Evolutionary conservation across 108 stramenopile species (phyloP).

Genomic region (Skeletonema tropicum): DNA sequence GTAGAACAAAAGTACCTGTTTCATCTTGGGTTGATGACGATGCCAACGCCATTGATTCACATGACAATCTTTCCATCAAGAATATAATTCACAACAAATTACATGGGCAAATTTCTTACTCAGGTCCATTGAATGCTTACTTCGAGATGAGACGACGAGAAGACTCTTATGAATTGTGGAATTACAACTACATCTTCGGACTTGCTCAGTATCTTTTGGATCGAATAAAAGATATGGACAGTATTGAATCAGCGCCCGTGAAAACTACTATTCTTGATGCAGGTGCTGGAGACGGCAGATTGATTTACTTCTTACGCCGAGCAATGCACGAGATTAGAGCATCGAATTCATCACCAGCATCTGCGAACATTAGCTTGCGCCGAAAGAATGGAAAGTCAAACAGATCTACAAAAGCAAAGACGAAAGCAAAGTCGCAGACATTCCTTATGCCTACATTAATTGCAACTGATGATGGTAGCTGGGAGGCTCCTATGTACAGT

Average conservation of each 20-base stretch:
- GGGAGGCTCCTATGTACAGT: constrained; percentile 57
- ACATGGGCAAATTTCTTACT: constrained; percentile 54
- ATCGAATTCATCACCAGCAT: not conserved
- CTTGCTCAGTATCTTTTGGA: constrained; percentile 72
- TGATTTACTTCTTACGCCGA: constrained; percentile 65
- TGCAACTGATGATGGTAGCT: constrained; percentile 83
- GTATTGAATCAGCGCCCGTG: not conserved
- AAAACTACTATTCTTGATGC: constrained; percentile 73
- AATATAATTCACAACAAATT: constrained; percentile 59
- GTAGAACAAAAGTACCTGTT: constrained; percentile 31
- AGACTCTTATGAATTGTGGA: constrained; percentile 84
- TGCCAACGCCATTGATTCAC: not conserved
- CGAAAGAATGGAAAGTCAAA: constrained; percentile 10
- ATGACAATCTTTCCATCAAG: constrained; percentile 35
- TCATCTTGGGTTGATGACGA: constrained; percentile 21
- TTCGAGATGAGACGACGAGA: constrained; percentile 66
- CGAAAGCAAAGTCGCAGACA: not conserved
- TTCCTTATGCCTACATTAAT: constrained; percentile 45
- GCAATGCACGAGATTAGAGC: constrained; percentile 34
- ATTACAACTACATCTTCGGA: constrained; percentile 68
- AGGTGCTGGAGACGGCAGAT: constrained; percentile 84
- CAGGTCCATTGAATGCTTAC: constrained; percentile 77
- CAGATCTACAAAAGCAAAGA: constrained; percentile 14
- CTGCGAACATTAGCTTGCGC: not conserved
- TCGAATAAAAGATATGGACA: constrained; percentile 39